These are phyloP conservation scores for Plasmodium fragile DNA, from an alignment of 169 alveolate species.

Conservation along the genomic window DNA sequence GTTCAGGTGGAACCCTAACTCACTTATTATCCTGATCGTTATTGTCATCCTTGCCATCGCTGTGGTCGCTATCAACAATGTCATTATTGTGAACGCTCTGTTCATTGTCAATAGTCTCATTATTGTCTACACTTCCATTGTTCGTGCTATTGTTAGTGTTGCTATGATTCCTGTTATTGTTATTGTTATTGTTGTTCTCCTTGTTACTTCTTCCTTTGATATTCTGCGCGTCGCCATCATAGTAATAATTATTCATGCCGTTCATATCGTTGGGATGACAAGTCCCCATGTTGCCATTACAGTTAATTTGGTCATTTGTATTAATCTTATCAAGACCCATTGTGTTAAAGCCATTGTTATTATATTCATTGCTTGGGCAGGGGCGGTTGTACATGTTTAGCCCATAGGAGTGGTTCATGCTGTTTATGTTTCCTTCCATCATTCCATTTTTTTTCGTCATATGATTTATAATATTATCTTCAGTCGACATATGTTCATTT, in stretches of 20 bases:
- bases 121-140: slow-evolving; percentile 18
- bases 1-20: background rate
- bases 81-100: background rate
- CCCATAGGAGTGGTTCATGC: background rate
- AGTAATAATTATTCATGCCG: slow-evolving; percentile 2
- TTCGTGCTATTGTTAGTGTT: slow-evolving; percentile 18
- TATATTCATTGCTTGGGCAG: slow-evolving; percentile 4
- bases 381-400: background rate
- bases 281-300: background rate
- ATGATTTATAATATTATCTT: background rate
- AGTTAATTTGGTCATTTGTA: background rate
- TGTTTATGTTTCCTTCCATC: slow-evolving; percentile 6
- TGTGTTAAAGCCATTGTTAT: background rate
- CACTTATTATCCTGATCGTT: background rate
- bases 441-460: background rate
- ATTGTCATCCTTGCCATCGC: background rate
- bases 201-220: background rate
- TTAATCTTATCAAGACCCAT: background rate
- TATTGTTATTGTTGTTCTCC: background rate
- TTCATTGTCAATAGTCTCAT: slow-evolving; percentile 1
- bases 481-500: background rate
- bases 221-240: background rate
- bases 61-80: background rate
- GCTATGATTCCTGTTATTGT: slow-evolving; percentile 18
- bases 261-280: background rate